phyloP scores from a whole-genome alignment of 2,329 filamentous ascomycete species.

The Talaromyces atroroseus region DNA sequence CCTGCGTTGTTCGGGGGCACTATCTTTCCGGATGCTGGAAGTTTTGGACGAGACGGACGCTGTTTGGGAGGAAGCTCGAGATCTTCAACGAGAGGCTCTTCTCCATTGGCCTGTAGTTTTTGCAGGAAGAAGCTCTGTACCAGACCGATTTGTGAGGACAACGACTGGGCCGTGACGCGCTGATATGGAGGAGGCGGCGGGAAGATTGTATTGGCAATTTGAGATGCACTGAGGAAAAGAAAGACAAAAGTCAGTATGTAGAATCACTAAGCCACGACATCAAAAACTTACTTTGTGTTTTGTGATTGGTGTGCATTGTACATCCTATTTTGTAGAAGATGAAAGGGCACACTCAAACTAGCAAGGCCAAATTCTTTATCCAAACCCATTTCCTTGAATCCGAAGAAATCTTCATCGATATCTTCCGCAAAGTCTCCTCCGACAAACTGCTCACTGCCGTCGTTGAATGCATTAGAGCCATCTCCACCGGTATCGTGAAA shows the following conservation, averaged over 20 bases:
- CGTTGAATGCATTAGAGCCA: conserved; percentile 85
- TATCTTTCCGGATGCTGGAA: conserved; percentile 45
- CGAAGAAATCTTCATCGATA: conserved; percentile 97
- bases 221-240: conserved; percentile 24
- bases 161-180: conserved; percentile 70
- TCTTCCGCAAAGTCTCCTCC: conserved; percentile 97
- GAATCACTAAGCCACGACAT: conserved; percentile 1
- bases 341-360: conserved; percentile 83
- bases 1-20: conserved; percentile 29
- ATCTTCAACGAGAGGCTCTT: conserved; percentile 83
- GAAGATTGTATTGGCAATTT: conserved; percentile 55
- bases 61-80: conserved; percentile 93
- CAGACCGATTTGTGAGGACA: conserved; percentile 76
- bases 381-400: conserved; percentile 90
- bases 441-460: conserved; percentile 94
- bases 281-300: conserved; percentile 49
- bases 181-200: conserved; percentile 65
- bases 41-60: conserved; percentile 46
- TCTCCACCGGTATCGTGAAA: conserved; percentile 74
- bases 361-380: conserved; percentile 86
- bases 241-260: conserved; percentile 10
- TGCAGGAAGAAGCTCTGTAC: conserved; percentile 86
- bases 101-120: conserved; percentile 77
- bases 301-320: conserved; percentile 79
- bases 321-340: conserved; percentile 87